Base-by-base conservation (phyloP, 2,329 filamentous ascomycete genomes). In the Cladosporium sp. region DNA sequence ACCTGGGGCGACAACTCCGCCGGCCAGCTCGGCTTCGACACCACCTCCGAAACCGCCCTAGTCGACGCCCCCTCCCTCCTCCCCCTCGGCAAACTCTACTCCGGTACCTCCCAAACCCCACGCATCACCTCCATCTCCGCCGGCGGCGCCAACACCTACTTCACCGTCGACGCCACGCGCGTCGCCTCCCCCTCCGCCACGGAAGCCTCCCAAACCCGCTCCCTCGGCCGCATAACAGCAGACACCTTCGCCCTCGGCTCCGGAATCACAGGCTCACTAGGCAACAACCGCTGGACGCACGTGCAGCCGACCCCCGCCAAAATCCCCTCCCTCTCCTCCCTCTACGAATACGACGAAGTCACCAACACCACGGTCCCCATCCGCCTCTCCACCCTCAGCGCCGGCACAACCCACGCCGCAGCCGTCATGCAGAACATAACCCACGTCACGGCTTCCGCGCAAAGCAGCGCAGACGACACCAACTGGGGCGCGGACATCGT, bases 401-500 rank as follows among this genome's bases (percentile, higher is more conserved):
- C 90, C 9, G 93, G 93, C 20, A 76, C 80, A 20, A 89, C 86
- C 0, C 93, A 98, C 68, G 84, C 82, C 27, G 82, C 88, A 0
- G 92, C 89, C 1, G 78, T 93, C 8, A 84, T 97, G 82, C 79
- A 83, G 62, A 96, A 96, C 64, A 79, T 86, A 25, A 74, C 88
- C 4, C 53, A 59, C 20, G 56, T 59, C 27, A 71, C 75, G 13
- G 77, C 83, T 1, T 72, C 76, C 2, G 66, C 60, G 53, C 69
- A 64, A 48, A 68, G 54, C 59, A 59, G 67, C 13, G 77, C 78
- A 1, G 85, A 87, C 57, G 86, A 90, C 61, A 88, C 84, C 1
- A 91, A 93, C 65, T 95, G 84, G 81, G 93, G 93, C 42, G 83
- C 86, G 4, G 93, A 97, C 65, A 84, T 91, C 25, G 67, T 97